phyloP scores from a whole-genome alignment of 1,284 basidiomycete species.

The Trichosporon faecale region DNA sequence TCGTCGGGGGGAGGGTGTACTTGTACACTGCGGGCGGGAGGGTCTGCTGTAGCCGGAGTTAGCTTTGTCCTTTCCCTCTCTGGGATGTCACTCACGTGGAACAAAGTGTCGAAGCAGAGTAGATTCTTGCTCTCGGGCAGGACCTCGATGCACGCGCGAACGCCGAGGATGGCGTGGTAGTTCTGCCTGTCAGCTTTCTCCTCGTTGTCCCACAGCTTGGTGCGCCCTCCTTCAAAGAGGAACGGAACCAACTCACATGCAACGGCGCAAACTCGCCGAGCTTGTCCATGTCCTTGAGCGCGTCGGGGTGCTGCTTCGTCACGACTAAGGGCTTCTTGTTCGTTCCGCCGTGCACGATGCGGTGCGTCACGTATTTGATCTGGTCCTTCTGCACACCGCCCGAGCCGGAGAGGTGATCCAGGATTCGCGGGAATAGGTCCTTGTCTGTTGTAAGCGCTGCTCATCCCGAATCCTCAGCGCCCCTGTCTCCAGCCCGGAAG shows the following conservation, averaged over 20 bases:
- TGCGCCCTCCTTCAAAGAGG: no score
- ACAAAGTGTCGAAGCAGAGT: slow-evolving; percentile 72
- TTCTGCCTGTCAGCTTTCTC: slow-evolving; percentile 44
- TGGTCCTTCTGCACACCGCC: slow-evolving; percentile 38
- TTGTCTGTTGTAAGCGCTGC: slow-evolving; percentile 39
- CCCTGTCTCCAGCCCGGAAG: no score
- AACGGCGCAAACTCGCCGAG: slow-evolving; percentile 76
- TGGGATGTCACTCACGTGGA: slow-evolving; percentile 59
- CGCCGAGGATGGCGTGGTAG: slow-evolving; percentile 55
- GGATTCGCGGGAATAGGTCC: slow-evolving; percentile 42
- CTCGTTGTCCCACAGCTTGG: no score
- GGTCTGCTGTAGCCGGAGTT: slow-evolving; percentile 51
- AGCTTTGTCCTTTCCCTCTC: neutral
- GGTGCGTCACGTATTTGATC: slow-evolving; percentile 50
- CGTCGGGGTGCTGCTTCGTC: slow-evolving; percentile 56
- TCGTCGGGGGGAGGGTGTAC: slow-evolving; percentile 67
- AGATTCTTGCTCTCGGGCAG: slow-evolving; percentile 59
- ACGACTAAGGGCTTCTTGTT: slow-evolving; percentile 67
- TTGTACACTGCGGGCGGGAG: slow-evolving; percentile 70
- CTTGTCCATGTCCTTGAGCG: slow-evolving; percentile 67
- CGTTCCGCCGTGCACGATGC: slow-evolving; percentile 72
- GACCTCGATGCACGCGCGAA: slow-evolving; percentile 59
- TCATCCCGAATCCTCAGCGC: no score
- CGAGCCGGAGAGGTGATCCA: slow-evolving; percentile 40
- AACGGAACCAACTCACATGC: slow-evolving; percentile 53